Conservation (phyloP, 73 alveolate species). For the Paramecium caudatum region DNA sequence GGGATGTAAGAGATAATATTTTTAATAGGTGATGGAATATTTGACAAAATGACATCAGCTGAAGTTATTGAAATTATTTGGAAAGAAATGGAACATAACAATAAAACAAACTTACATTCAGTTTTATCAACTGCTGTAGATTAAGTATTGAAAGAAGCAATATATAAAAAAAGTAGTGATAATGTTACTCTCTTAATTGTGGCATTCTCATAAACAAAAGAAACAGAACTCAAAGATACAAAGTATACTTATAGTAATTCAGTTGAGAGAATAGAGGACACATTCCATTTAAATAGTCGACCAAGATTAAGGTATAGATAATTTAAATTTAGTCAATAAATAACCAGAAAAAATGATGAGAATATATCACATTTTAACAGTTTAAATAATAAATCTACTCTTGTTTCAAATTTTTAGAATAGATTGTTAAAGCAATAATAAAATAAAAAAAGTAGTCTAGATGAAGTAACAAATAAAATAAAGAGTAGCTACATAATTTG, state of each 20-base stretch:
- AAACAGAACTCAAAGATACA: constrained; percentile 12
- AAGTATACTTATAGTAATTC: constrained; percentile 28
- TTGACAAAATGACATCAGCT: constrained; percentile 93
- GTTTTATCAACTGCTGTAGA: constrained; percentile 95
- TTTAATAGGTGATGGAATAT: constrained; percentile 95
- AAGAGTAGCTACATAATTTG: constrained; percentile 20
- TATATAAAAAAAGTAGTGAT: constrained; percentile 92
- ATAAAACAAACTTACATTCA: constrained; percentile 83
- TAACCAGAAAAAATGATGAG: constrained; percentile 7
- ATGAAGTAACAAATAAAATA: constrained; percentile 46
- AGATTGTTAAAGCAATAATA: neutral
- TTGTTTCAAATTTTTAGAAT: neutral
- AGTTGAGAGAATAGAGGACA: constrained; percentile 18
- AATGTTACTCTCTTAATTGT: constrained; percentile 97
- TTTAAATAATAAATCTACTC: constrained; percentile 33
- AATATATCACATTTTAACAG: neutral
- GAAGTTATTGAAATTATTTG: constrained; percentile 92
- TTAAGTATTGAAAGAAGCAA: constrained; percentile 89
- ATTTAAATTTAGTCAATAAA: neutral
- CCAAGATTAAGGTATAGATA: constrained; percentile 13
- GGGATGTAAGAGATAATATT: constrained; percentile 65
- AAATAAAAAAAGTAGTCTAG: neutral
- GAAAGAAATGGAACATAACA: constrained; percentile 15
- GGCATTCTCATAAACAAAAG: constrained; percentile 74
- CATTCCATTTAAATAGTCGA: neutral